Conservation (phyloP, 2,329 filamentous ascomycete genomes). For the Colletotrichum cuscutae region DNA sequence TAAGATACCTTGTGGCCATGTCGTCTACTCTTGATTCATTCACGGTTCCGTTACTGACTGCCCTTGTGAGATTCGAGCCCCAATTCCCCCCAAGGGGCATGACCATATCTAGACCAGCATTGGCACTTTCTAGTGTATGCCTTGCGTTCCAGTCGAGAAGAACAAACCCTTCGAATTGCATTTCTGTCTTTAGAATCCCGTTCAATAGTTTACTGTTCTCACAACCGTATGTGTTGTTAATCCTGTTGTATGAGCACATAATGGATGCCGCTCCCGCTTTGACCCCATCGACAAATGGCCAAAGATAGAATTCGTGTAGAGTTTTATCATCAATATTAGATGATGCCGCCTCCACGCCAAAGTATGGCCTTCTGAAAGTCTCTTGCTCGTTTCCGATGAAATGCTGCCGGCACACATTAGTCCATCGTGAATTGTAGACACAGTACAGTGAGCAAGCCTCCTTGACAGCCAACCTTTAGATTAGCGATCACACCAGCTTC, state of each 20-base stretch:
- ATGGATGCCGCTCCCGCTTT: constrained; percentile 66
- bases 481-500: constrained; percentile 71
- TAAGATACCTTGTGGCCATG: constrained; percentile 62
- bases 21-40: constrained; percentile 65
- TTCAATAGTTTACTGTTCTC: constrained; percentile 76
- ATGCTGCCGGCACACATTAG: constrained; percentile 69
- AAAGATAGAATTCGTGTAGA: constrained; percentile 73
- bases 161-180: constrained; percentile 57
- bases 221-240: constrained; percentile 79
- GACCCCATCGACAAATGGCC: constrained; percentile 77
- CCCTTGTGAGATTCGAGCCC: constrained; percentile 64
- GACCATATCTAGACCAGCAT: constrained; percentile 77
- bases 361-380: constrained; percentile 68
- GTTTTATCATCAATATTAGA: constrained; percentile 71
- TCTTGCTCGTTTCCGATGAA: constrained; percentile 83
- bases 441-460: neutral
- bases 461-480: constrained; percentile 43
- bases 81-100: constrained; percentile 66
- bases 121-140: constrained; percentile 69
- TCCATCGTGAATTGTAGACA: no score
- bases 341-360: constrained; percentile 55
- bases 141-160: constrained; percentile 71
- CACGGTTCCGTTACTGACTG: constrained; percentile 70
- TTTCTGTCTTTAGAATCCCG: constrained; percentile 70
- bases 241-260: constrained; percentile 75